Base-by-base conservation (phyloP, 768 basidiomycete genomes). In the Russula olivacea region DNA sequence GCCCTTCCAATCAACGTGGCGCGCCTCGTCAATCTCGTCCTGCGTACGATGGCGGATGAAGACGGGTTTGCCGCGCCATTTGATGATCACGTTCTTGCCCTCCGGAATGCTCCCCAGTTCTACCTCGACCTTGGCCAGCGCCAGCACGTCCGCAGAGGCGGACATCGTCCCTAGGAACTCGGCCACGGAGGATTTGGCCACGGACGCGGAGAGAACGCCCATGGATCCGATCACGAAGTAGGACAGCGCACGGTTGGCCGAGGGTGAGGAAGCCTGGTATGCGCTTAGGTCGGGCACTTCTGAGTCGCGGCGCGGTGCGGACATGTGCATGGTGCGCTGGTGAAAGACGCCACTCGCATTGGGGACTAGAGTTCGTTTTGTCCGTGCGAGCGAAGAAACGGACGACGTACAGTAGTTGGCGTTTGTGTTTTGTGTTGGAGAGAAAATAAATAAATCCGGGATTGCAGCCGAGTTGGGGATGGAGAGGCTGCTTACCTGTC, bases 61-160 rank as follows among this genome's bases (percentile, higher is more conserved):
- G 59, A 99, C 97, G 68, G 97, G 97, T 82, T 99, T 99, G 75
- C 97, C 97, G 72, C 97, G 91, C 97, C 97, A 99, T 80, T 98
- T 94, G 79, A 95, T 91, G 76, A 96, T 86, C 69, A 89, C 90
- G 73, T 96, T 95, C 84, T 94, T 95, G 76, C 94, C 94, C 82
- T 98, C 93, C 41, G 97, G 97, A 71, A 99, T 98, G 64, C 76
- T 79, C 59, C 78, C 76, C 64, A 99, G 85, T 43, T 96, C 93
- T 63, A 99, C 86, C 77, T 99, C 97, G 65, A 98, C 92, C 80
- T 98, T 98, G 65, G 97, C 97, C 68, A 98, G 82, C 55, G 97
- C 97, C 70, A 98, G 86, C 58, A 99, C 96, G 73, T 99, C 97
- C 40, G 96, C 94, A 43, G 94, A 96, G 25, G 97, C 97, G 57